phyloP scores from a whole-genome alignment of 1,284 basidiomycete species.

The Ganoderma boninense region DNA sequence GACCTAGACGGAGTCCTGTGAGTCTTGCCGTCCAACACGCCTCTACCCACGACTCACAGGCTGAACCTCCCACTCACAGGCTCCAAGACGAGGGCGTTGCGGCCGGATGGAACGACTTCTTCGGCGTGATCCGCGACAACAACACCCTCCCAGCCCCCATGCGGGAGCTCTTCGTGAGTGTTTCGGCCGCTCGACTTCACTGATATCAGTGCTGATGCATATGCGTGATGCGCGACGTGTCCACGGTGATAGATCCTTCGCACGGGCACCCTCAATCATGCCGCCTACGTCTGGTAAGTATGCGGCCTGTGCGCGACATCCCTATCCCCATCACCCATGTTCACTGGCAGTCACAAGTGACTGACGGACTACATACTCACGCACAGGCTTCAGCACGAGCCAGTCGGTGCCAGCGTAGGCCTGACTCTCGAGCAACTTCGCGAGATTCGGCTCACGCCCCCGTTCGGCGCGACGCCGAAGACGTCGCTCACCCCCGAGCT shows the following conservation, averaged over 20 bases:
- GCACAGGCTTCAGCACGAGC: slow-evolving; percentile 51
- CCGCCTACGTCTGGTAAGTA: slow-evolving; percentile 41
- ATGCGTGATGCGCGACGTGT: not conserved
- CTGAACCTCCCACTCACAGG: slow-evolving; percentile 14
- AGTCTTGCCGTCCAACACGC: not conserved
- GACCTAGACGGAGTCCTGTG: slow-evolving; percentile 38
- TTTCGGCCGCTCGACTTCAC: not conserved
- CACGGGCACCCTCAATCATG: slow-evolving; percentile 37
- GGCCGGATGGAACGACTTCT: slow-evolving; percentile 35
- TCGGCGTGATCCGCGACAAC: slow-evolving; percentile 35
- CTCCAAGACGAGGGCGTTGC: slow-evolving; percentile 39
- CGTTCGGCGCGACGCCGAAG: slow-evolving; percentile 34
- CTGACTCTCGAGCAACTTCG: slow-evolving; percentile 48
- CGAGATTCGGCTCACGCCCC: slow-evolving; percentile 45
- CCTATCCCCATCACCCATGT: not conserved
- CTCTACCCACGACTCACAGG: not conserved
- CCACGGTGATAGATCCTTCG: slow-evolving; percentile 35
- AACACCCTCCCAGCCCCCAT: slow-evolving; percentile 38
- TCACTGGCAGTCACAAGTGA: not conserved
- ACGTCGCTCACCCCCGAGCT: slow-evolving; percentile 36
- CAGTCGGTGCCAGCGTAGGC: slow-evolving; percentile 49
- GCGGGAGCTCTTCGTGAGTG: slow-evolving; percentile 40
- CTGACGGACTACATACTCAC: not conserved
- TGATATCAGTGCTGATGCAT: not conserved
- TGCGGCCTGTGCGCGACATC: not conserved